These are phyloP conservation scores for Neoscytalidium dimidiatum DNA, from an alignment of 2,329 filamentous ascomycete species.

Conservation along the genomic window DNA sequence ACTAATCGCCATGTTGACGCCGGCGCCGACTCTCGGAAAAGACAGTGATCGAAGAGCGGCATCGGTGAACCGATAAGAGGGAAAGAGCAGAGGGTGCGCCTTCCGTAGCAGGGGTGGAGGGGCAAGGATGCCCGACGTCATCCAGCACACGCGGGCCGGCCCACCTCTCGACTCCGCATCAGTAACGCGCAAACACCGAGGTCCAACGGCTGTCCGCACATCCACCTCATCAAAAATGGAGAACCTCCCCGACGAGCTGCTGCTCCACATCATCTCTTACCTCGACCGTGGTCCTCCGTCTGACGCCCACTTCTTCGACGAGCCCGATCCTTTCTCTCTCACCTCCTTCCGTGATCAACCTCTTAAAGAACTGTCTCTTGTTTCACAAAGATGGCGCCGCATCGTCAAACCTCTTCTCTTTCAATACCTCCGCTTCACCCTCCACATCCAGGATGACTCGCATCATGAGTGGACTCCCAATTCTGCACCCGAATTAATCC, in stretches of 20 bases:
- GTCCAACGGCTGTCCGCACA: neutral
- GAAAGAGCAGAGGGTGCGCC: neutral
- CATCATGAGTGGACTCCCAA: neutral
- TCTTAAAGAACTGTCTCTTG: conserved; percentile 32
- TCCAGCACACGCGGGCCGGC: neutral
- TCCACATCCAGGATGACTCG: neutral
- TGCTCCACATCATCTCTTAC: conserved; percentile 35
- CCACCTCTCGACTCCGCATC: conserved; percentile 3
- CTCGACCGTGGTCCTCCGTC: conserved; percentile 36
- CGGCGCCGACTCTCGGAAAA: too few species aligned
- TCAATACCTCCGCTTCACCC: conserved; percentile 27
- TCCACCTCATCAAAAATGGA: conserved; percentile 25
- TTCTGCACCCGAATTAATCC: neutral
- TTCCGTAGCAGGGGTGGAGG: neutral
- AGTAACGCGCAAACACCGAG: neutral
- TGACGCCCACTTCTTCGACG: conserved; percentile 32
- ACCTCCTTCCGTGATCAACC: conserved; percentile 1
- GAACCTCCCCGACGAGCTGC: conserved; percentile 37
- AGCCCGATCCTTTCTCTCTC: conserved; percentile 31
- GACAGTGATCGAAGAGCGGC: neutral
- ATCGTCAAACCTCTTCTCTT: conserved; percentile 37
- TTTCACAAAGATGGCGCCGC: conserved; percentile 35
- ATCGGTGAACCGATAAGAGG: neutral
- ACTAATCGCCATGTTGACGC: too few species aligned
- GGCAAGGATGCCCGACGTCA: neutral